Conservation (phyloP, 2,329 filamentous ascomycete species). For the Neoarthrinium moseri region DNA sequence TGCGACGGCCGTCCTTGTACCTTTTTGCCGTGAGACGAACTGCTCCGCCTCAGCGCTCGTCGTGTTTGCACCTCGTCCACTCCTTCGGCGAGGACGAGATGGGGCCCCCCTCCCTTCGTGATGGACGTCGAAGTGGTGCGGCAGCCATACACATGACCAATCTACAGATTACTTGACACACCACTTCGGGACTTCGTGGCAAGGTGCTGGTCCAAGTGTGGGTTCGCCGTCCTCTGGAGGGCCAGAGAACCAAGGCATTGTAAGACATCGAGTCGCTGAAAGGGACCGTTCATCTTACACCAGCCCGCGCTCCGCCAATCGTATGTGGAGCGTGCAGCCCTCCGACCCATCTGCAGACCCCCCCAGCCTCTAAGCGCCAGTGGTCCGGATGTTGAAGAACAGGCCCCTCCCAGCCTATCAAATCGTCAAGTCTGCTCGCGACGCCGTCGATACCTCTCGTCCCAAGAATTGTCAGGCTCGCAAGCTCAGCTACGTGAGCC, state of each 20-base stretch:
- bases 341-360: constrained; percentile 37
- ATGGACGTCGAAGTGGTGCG: constrained; percentile 19
- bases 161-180: constrained; percentile 41
- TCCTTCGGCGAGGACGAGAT: constrained; percentile 28
- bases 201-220: constrained; percentile 31
- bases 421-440: constrained; percentile 28
- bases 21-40: constrained; percentile 22
- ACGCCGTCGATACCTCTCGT: constrained; percentile 31
- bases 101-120: constrained; percentile 9
- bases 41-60: constrained; percentile 12
- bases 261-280: constrained; percentile 49
- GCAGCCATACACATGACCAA: constrained; percentile 32
- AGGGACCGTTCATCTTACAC: constrained; percentile 38
- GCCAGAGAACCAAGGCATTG: constrained; percentile 38
- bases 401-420: constrained; percentile 42
- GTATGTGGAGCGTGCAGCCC: constrained; percentile 43
- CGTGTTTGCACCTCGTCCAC: constrained; percentile 20
- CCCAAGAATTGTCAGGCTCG: constrained; percentile 25
- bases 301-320: constrained; percentile 37
- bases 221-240: constrained; percentile 25
- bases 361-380: constrained; percentile 48
- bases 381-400: constrained; percentile 32
- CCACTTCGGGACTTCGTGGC: constrained; percentile 37
- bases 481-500: constrained; percentile 29
- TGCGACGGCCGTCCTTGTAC: constrained; percentile 12